phyloP scores from a whole-genome alignment of 495 filamentous ascomycete species.

The Hypoxylon fuscum region DNA sequence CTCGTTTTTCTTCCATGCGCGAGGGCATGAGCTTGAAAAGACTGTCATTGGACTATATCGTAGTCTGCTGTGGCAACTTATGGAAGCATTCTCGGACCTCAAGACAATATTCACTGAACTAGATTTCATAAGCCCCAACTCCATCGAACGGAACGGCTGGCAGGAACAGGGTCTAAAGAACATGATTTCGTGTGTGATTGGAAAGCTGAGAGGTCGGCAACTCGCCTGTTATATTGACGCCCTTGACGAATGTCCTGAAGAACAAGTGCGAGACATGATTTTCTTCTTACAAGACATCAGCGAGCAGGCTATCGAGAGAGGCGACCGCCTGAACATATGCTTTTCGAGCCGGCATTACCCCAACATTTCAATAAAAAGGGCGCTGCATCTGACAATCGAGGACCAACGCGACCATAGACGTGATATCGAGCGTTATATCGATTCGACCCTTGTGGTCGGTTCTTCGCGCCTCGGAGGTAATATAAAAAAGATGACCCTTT shows the following conservation, averaged over 20 bases:
- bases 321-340: conserved; percentile 37
- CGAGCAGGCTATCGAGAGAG: conserved; percentile 6
- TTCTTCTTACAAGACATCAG: conserved; percentile 46
- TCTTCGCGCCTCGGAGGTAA: not conserved
- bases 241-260: conserved; percentile 53
- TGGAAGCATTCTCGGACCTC: not conserved
- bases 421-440: conserved; percentile 19
- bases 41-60: conserved; percentile 59
- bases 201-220: too few relatives aligned
- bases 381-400: conserved; percentile 16
- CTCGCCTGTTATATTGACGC: conserved; percentile 59
- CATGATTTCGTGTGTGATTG: too few relatives aligned
- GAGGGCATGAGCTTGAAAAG: conserved; percentile 56
- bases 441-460: conserved; percentile 11
- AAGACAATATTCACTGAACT: too few relatives aligned
- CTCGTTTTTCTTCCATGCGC: conserved; percentile 64
- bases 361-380: conserved; percentile 32
- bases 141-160: too few relatives aligned
- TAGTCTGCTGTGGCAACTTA: conserved; percentile 49
- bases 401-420: not conserved
- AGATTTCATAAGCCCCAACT: too few relatives aligned
- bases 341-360: conserved; percentile 51
- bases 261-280: conserved; percentile 49
- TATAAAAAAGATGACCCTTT: conserved; percentile 2
- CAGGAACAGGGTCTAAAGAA: too few relatives aligned